Evolutionary conservation across 2,329 filamentous ascomycete genomes (phyloP).

Genomic region (Didymella segeticola): DNA sequence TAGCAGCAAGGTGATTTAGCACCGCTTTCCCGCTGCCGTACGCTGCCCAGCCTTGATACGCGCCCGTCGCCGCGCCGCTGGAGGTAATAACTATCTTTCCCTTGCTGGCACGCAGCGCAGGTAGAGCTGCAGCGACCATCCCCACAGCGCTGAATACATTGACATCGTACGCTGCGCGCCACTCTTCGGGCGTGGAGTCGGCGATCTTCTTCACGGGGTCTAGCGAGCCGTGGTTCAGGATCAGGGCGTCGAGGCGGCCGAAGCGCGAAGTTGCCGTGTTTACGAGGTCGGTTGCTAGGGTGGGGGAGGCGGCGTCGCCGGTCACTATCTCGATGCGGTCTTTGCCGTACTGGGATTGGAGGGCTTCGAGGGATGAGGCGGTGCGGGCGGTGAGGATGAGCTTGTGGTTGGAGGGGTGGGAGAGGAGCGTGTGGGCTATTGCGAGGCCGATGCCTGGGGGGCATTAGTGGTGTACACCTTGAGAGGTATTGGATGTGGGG

Average conservation of each 20-base stretch:
- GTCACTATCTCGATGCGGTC: constrained; percentile 63
- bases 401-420: constrained; percentile 60
- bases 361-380: constrained; percentile 59
- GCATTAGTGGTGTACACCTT: constrained; percentile 8
- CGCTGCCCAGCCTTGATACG: constrained; percentile 76
- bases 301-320: constrained; percentile 64
- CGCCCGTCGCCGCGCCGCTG: constrained; percentile 73
- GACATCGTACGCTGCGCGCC: constrained; percentile 77
- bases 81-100: constrained; percentile 81
- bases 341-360: constrained; percentile 54
- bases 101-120: constrained; percentile 69
- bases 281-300: constrained; percentile 66
- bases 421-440: constrained; percentile 66
- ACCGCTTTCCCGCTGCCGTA: constrained; percentile 87
- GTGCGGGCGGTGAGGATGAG: constrained; percentile 66
- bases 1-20: constrained; percentile 77
- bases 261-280: constrained; percentile 71
- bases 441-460: constrained; percentile 65
- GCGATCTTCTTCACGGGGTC: constrained; percentile 75
- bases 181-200: constrained; percentile 73
- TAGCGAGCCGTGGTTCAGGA: constrained; percentile 87
- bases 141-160: constrained; percentile 87
- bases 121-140: constrained; percentile 76
- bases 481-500: too few relatives aligned
- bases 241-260: constrained; percentile 76